These are phyloP conservation scores for Botrytis sinoallii DNA, from an alignment of 2,329 filamentous ascomycete genomes.

Conservation along the genomic window DNA sequence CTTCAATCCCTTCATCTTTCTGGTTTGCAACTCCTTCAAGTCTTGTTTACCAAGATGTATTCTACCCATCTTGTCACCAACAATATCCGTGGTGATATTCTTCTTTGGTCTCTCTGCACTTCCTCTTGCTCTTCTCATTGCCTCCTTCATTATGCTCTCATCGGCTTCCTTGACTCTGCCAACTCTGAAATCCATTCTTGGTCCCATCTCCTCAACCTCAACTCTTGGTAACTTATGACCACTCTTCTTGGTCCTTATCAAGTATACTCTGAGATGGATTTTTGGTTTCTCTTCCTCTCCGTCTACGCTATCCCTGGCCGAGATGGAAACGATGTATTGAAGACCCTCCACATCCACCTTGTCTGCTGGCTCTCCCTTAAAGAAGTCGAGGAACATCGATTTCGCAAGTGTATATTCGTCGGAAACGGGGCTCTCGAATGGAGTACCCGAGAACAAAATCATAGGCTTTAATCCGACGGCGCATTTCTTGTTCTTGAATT, in stretches of 20 bases:
- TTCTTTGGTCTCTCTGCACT: constrained; percentile 82
- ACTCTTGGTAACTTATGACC: constrained; percentile 85
- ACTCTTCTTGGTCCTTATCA: constrained; percentile 80
- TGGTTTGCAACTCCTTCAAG: constrained; percentile 79
- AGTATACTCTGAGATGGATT: constrained; percentile 74
- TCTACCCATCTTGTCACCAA: constrained; percentile 94
- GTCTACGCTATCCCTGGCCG: constrained; percentile 61
- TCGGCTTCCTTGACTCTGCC: constrained; percentile 80
- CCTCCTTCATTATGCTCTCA: constrained; percentile 77
- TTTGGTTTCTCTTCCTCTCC: constrained; percentile 51
- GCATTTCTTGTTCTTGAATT: constrained; percentile 74
- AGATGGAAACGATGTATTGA: constrained; percentile 83
- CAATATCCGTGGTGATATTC: constrained; percentile 86
- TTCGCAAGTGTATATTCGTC: constrained; percentile 84
- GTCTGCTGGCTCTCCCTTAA: constrained; percentile 72
- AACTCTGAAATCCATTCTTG: constrained; percentile 85
- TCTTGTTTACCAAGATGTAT: constrained; percentile 92
- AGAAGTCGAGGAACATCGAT: constrained; percentile 84
- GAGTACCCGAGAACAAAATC: constrained; percentile 83
- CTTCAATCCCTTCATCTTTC: constrained; percentile 99
- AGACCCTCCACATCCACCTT: constrained; percentile 93
- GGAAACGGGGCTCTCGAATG: constrained; percentile 77
- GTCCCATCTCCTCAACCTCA: constrained; percentile 93
- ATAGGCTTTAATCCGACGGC: constrained; percentile 84
- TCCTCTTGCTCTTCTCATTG: constrained; percentile 79